Conservation (phyloP, 371 early-diverging fungal species). For the Lichtheimia ornata region DNA sequence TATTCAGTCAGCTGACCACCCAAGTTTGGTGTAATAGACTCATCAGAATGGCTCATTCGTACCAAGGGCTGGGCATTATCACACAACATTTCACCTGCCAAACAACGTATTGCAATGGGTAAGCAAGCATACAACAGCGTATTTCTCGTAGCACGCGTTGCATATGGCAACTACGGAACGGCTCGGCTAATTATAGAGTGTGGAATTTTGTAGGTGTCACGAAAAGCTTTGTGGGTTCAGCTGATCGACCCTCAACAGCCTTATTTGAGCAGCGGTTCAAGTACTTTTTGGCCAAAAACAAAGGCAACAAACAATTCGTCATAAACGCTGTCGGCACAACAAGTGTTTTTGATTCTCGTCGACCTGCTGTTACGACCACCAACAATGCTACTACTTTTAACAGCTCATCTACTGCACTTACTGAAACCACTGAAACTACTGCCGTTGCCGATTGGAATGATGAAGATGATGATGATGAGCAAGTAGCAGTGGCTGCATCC, state of each 20-base stretch:
- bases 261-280: slow-evolving; percentile 45
- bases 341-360: neutral
- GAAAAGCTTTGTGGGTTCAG: slow-evolving; percentile 32
- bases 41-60: slow-evolving; percentile 34
- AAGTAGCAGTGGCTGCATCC: neutral
- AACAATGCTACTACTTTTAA: neutral
- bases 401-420: neutral
- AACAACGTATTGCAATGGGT: slow-evolving; percentile 40
- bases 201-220: slow-evolving; percentile 27
- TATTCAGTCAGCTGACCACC: slow-evolving; percentile 11
- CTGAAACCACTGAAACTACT: too few species aligned
- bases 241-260: slow-evolving; percentile 21
- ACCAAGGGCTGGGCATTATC: slow-evolving; percentile 47
- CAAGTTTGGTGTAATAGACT: slow-evolving; percentile 15
- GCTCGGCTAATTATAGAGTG: slow-evolving; percentile 10
- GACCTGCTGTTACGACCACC: neutral
- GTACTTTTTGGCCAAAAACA: slow-evolving; percentile 44
- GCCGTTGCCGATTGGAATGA: too few species aligned
- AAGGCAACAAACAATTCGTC: slow-evolving; percentile 32
- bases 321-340: slow-evolving; percentile 33
- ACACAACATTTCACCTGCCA: slow-evolving; percentile 28
- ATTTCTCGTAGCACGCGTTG: neutral
- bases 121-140: slow-evolving; percentile 7
- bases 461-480: neutral
- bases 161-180: neutral